Base-by-base conservation (phyloP, 2,329 filamentous ascomycete genomes). In the Colletotrichum trifolii region DNA sequence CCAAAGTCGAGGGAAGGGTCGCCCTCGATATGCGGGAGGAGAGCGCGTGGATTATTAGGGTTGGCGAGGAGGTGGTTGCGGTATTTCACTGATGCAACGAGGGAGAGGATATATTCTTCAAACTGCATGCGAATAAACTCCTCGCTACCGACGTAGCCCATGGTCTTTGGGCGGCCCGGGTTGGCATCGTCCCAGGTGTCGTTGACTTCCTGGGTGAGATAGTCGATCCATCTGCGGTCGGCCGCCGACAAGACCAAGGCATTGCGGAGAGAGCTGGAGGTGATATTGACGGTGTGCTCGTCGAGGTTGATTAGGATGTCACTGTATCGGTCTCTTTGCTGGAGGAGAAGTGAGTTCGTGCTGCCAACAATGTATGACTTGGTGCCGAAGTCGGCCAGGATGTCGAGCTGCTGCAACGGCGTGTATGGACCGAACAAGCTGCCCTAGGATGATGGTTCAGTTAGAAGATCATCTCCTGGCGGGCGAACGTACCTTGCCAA, bases 281-380 rank as follows among this genome's bases (percentile, higher is more conserved):
- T 91, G 68, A 97, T 92, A 72, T 88, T 95, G 71, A 98, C 89
- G 2, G 88, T 91, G 69, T 91, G 88, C 68, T 97, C 94, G 75
- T 99, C 96, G 17, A 99, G 89, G 74, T 99, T 97, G 75, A 99
- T 94, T 66, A 99, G 85, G 40, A 98, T 93, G 73, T 99, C 96
- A 76, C 94, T 97, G 76, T 99, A 98, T 48, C 94, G 89, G 75
- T 99, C 95, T 76, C 90, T 96, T 76, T 99, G 96, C 73, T 97
- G 94, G 10, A 99, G 82, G 39, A 99, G 84, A 33, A 99, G 84
- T 6, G 94, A 97, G 76, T 99, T 99, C 42, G 96, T 99, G 70
- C 94, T 97, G 68, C 96, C 96, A 62, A 99, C 94, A 58, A 99
- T 91, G 73, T 98, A 99, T 2, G 95, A 97, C 79, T 97, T 98